These are phyloP conservation scores for Raffaelea albimanens DNA, from an alignment of 2,329 filamentous ascomycete genomes.

Conservation along the genomic window DNA sequence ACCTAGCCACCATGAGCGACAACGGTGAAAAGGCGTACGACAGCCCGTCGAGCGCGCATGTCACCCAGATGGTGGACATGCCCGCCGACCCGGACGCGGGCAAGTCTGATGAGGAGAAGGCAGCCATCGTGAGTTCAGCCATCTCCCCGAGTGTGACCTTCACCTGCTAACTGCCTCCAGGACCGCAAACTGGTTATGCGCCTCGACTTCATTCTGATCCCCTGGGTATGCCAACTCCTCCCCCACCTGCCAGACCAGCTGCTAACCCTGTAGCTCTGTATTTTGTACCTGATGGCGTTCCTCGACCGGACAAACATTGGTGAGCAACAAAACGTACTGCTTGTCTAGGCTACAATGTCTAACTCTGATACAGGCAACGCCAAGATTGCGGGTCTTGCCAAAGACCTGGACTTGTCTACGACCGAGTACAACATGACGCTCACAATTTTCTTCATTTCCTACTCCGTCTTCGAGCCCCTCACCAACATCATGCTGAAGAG, in stretches of 20 bases:
- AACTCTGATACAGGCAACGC: too few relatives aligned
- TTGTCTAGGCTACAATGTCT: too few relatives aligned
- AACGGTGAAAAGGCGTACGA: conserved; percentile 12
- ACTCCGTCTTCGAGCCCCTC: conserved; percentile 66
- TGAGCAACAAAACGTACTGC: too few relatives aligned
- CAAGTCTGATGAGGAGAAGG: conserved; percentile 19
- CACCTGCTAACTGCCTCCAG: conserved; percentile 10
- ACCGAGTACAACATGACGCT: conserved; percentile 64
- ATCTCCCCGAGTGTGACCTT: not conserved
- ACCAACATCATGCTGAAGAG: conserved; percentile 76
- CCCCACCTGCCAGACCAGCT: not conserved
- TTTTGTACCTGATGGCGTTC: conserved; percentile 67
- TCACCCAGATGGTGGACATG: conserved; percentile 5
- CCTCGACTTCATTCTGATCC: conserved; percentile 24
- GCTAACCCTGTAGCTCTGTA: conserved; percentile 39
- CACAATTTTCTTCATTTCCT: conserved; percentile 81
- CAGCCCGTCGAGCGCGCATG: conserved; percentile 2
- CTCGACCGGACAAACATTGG: conserved; percentile 71
- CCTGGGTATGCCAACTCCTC: conserved; percentile 20
- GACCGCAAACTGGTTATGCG: conserved; percentile 22
- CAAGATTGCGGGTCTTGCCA: conserved; percentile 43
- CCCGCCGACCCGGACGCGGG: conserved; percentile 23
- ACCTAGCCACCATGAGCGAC: conserved; percentile 10
- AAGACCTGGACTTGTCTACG: conserved; percentile 52
- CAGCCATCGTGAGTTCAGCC: conserved; percentile 16